These are phyloP conservation scores for Cercospora citrullina DNA, from an alignment of 2,329 filamentous ascomycete species.

Conservation along the genomic window DNA sequence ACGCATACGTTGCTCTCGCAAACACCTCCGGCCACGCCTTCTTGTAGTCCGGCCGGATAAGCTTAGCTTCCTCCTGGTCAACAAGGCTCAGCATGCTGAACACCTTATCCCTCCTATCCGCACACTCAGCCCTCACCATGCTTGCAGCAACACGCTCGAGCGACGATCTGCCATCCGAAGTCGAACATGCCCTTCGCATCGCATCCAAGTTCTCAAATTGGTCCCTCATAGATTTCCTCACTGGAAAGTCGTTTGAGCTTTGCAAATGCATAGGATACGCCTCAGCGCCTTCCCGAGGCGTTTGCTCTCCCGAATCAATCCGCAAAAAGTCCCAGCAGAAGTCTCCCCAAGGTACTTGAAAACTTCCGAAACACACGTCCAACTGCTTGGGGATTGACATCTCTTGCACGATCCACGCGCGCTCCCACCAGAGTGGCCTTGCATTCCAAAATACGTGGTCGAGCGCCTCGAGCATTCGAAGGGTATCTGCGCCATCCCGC, in stretches of 20 bases:
- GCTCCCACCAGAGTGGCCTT: not conserved
- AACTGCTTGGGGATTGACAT: not conserved
- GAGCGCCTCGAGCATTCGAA: not conserved
- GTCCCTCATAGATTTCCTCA: not conserved
- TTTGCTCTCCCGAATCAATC: not conserved
- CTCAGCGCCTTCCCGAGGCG: not conserved
- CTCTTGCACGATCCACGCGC: not conserved
- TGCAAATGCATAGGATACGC: not conserved
- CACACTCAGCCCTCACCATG: not conserved
- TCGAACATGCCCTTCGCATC: not conserved
- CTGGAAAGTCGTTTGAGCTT: not conserved
- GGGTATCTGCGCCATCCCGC: no score
- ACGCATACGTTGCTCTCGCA: not conserved
- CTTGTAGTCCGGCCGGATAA: not conserved
- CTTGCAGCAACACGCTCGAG: not conserved
- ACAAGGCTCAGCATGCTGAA: not conserved
- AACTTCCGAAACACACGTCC: not conserved
- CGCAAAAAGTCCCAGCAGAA: not conserved
- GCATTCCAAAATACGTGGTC: not conserved
- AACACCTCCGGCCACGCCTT: not conserved
- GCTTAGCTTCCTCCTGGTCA: not conserved
- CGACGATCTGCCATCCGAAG: not conserved
- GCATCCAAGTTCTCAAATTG: not conserved
- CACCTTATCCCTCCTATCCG: not conserved
- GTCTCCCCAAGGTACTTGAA: not conserved